Base-by-base conservation (phyloP, 805 yeast species). In the Trichomonascus vanleenenianus region DNA sequence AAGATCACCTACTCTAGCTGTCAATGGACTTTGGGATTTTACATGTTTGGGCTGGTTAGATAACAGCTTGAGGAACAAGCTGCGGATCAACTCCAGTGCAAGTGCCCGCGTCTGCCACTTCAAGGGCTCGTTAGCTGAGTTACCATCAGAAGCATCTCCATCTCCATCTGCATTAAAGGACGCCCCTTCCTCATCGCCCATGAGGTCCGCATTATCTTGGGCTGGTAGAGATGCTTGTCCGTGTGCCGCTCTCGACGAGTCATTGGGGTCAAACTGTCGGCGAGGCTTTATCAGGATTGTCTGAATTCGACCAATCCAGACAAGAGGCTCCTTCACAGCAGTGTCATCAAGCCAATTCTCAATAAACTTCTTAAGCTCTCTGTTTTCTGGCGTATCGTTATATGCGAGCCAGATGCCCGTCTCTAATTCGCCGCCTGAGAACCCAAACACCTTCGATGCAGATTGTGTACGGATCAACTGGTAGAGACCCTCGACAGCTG, bases 241-340 rank as follows among this genome's bases (percentile, higher is more conserved):
- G 5, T 41, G 43, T 20, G 32, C 14, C 14, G 20, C 20, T 6
- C 11, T 44, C 10, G 31, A 3, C 8, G 7, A 4, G 7, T 5
- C 4, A 12, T 11, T 27, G 19, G 46, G 37, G 1, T 65, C 30
- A 78, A 61, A 52, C 65, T 70, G 34, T 61, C 68, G 34, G 71
- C 68, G 3, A 74, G 71, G 42, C 68, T 61, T 48, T 63, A 70
- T 56, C 72, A 78, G 15, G 51, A 57, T 52, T 2, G 50, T 65
- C 45, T 72, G 75, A 37, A 83, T 63, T 30, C 77, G 73, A 1
- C 66, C 59, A 47, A 84, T 75, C 93, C 93, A 84, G 40, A 60
- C 60, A 10, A 49, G 44, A 20, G 73, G 63, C 11, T 69, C 72
- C 12, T 66, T 50, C 27, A 65, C 69, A 3, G 59, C 64, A 2